Evolutionary conservation across 345 rosid species (phyloP).

Genomic region (Euclidium syriacum): DNA sequence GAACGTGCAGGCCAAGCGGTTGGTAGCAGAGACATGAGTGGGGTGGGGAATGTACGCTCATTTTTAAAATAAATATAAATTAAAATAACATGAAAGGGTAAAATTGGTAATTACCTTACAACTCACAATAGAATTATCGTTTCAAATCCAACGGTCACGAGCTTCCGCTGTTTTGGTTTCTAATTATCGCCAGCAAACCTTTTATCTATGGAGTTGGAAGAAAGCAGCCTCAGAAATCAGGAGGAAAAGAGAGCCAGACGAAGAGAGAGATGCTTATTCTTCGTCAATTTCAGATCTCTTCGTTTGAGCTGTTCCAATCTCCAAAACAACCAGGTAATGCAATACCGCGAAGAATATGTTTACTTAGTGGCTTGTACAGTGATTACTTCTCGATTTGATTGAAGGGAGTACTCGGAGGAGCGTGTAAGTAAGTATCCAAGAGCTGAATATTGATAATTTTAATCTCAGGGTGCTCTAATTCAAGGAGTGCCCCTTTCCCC

Average conservation of each 20-base stretch:
- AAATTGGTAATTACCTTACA: not conserved
- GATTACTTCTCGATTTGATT: not conserved
- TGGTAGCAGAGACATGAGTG: too few relatives aligned
- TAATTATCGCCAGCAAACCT: not conserved
- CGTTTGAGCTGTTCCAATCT: conserved; percentile 11
- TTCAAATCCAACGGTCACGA: conserved; percentile 26
- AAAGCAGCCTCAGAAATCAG: not conserved
- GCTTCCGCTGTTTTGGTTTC: not conserved
- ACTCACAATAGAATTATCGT: not conserved
- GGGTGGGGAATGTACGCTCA: too few relatives aligned
- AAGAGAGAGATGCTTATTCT: conserved; percentile 17
- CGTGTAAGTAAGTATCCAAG: not conserved
- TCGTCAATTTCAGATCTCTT: conserved; percentile 12
- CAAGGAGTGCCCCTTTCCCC: conserved; percentile 13
- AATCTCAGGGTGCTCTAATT: conserved; percentile 33
- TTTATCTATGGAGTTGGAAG: conserved; percentile 22
- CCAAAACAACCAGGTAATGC: conserved; percentile 7
- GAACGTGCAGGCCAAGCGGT: conserved; percentile 11
- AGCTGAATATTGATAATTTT: not conserved
- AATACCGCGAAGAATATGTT: not conserved
- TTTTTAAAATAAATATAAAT: not conserved
- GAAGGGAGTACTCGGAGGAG: not conserved
- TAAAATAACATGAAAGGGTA: not conserved
- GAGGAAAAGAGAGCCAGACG: not conserved
- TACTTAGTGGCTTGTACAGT: not conserved